Conservation (phyloP, 1,284 basidiomycete species). For the Ceratobasidium sp. region DNA sequence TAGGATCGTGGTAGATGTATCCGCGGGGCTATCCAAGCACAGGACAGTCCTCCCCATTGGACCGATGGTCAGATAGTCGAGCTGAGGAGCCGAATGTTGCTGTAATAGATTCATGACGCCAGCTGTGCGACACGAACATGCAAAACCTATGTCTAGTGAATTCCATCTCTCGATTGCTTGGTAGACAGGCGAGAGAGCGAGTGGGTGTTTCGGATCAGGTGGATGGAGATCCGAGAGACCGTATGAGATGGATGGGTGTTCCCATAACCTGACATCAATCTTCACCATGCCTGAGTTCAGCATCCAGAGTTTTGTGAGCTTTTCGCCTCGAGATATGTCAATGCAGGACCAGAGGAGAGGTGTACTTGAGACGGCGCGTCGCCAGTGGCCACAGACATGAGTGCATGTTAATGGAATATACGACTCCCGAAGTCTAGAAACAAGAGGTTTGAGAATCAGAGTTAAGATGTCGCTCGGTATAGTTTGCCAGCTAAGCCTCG, state of each 20-base stretch:
- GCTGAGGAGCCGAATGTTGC: too few species aligned
- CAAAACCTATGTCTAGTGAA: too few species aligned
- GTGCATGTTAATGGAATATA: slow-evolving; percentile 15
- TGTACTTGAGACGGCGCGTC: not conserved
- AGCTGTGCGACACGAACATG: too few species aligned
- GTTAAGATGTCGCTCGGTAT: not conserved
- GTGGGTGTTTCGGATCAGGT: too few species aligned
- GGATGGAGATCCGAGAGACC: too few species aligned
- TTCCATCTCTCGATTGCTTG: too few species aligned
- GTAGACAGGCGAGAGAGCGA: too few species aligned
- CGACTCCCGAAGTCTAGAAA: not conserved
- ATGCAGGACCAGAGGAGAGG: slow-evolving; percentile 3
- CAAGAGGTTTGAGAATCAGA: slow-evolving; percentile 13
- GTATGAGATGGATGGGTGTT: not conserved
- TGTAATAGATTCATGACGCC: too few species aligned
- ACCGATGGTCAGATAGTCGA: too few species aligned
- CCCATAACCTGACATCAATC: slow-evolving; percentile 13
- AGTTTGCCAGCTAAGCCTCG: slow-evolving; percentile 3
- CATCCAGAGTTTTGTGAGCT: slow-evolving; percentile 17
- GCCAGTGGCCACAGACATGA: slow-evolving; percentile 23
- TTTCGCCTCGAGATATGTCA: slow-evolving; percentile 9
- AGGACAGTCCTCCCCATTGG: too few species aligned
- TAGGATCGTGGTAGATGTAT: too few species aligned
- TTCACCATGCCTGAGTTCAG: not conserved
- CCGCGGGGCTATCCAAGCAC: too few species aligned